phyloP scores from a whole-genome alignment of 768 basidiomycete genomes.

The Crepidotus variabilis region DNA sequence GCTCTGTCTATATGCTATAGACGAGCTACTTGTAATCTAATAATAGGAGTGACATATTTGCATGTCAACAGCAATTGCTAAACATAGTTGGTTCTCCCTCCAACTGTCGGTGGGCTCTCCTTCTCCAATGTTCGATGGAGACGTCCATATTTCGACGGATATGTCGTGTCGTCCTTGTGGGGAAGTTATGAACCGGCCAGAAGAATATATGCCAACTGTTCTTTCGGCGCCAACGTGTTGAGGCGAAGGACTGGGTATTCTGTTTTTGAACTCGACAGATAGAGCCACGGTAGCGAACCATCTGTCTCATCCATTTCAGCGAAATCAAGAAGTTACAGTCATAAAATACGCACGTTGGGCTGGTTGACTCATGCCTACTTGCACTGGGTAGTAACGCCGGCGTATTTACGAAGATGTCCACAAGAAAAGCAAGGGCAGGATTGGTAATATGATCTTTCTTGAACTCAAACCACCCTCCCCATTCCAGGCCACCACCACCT shows the following conservation, averaged over 20 bases:
- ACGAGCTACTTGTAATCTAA: too few species aligned
- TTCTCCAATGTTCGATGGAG: slow-evolving; percentile 51
- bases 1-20: too few species aligned
- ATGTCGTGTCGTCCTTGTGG: slow-evolving; percentile 56
- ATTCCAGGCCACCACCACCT: slow-evolving; percentile 53
- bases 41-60: too few species aligned
- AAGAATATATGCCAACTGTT: slow-evolving; percentile 55
- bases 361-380: too few species aligned
- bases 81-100: slow-evolving; percentile 60
- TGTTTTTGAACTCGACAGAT: slow-evolving; percentile 59
- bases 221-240: slow-evolving; percentile 42
- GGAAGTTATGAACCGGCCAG: slow-evolving; percentile 47
- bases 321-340: not conserved
- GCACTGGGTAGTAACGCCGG: slow-evolving; percentile 46
- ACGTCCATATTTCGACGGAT: slow-evolving; percentile 64
- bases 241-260: slow-evolving; percentile 42
- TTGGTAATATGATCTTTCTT: slow-evolving; percentile 40
- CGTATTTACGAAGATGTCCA: slow-evolving; percentile 47
- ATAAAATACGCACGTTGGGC: slow-evolving; percentile 21
- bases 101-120: slow-evolving; percentile 41
- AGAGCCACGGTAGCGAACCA: slow-evolving; percentile 66
- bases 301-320: slow-evolving; percentile 27
- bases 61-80: slow-evolving; percentile 54
- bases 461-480: slow-evolving; percentile 56
- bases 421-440: slow-evolving; percentile 51